Evolutionary conservation across 495 filamentous ascomycete genomes (phyloP).

Genomic region (Xanthoparmelia taractica): DNA sequence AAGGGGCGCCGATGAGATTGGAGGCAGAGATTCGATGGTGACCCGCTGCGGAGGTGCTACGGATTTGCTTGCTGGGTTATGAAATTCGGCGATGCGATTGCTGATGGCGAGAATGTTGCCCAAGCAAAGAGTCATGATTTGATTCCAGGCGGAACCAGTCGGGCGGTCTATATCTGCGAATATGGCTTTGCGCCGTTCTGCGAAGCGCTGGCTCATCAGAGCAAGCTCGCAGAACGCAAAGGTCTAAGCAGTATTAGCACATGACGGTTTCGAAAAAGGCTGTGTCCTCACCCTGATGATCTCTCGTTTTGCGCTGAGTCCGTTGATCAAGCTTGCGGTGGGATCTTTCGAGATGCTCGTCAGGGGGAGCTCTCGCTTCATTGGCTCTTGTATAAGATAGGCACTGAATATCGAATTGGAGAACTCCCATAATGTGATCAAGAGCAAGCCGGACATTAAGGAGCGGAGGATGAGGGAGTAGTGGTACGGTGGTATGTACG

Average conservation of each 20-base stretch:
- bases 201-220: slow-evolving; percentile 64
- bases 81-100: slow-evolving; percentile 52
- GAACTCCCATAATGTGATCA: slow-evolving; percentile 65
- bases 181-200: slow-evolving; percentile 67
- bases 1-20: slow-evolving; percentile 42
- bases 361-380: slow-evolving; percentile 77
- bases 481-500: slow-evolving; percentile 50
- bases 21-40: slow-evolving; percentile 40
- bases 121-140: slow-evolving; percentile 61
- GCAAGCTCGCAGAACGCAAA: slow-evolving; percentile 91
- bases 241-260: slow-evolving; percentile 38
- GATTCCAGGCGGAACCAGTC: slow-evolving; percentile 70
- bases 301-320: slow-evolving; percentile 66
- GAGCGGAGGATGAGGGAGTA: slow-evolving; percentile 51
- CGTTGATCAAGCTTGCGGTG: slow-evolving; percentile 80
- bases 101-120: slow-evolving; percentile 58
- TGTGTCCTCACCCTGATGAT: slow-evolving; percentile 45
- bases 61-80: slow-evolving; percentile 37
- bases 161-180: slow-evolving; percentile 85
- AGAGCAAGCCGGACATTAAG: slow-evolving; percentile 54
- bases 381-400: slow-evolving; percentile 69
- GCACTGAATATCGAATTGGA: slow-evolving; percentile 67
- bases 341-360: slow-evolving; percentile 80
- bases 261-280: slow-evolving; percentile 10
- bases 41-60: slow-evolving; percentile 29